Conservation (phyloP, 768 basidiomycete genomes). For the Xerocomellus intermedius region DNA sequence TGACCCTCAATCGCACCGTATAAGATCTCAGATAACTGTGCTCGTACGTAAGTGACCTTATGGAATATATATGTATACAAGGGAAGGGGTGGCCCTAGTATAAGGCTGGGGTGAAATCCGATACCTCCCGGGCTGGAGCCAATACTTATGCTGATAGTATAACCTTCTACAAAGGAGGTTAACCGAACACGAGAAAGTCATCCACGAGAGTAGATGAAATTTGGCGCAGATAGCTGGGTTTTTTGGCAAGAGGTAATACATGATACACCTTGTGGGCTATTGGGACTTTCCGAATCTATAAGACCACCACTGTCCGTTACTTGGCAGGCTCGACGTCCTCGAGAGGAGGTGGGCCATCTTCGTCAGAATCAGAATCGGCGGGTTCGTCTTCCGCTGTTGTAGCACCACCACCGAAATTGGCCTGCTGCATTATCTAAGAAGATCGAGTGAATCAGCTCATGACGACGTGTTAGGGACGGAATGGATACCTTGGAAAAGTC, state of each 20-base stretch:
- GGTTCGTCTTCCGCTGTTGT: background rate
- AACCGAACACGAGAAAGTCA: background rate
- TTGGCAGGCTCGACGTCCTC: constrained; percentile 56
- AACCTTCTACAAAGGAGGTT: background rate
- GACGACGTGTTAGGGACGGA: constrained; percentile 2
- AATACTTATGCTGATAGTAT: no score
- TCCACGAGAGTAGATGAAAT: background rate
- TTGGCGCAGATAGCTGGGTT: background rate
- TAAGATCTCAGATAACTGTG: background rate
- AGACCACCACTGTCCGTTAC: background rate
- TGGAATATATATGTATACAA: background rate
- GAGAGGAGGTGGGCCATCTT: constrained; percentile 78
- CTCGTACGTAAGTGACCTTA: background rate
- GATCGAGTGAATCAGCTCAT: constrained; percentile 6
- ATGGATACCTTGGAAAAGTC: constrained; percentile 60
- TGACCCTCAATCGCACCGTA: background rate
- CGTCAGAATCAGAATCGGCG: constrained; percentile 40
- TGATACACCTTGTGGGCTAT: constrained; percentile 4
- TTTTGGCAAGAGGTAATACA: constrained; percentile 16
- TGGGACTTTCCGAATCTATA: background rate
- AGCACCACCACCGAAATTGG: constrained; percentile 25
- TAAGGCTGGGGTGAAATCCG: background rate
- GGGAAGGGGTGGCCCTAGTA: background rate
- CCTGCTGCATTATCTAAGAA: constrained; percentile 42
- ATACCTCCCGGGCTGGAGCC: background rate